Conservation (phyloP, 1,284 basidiomycete species). For the Pyrrhoderma lamaoense region DNA sequence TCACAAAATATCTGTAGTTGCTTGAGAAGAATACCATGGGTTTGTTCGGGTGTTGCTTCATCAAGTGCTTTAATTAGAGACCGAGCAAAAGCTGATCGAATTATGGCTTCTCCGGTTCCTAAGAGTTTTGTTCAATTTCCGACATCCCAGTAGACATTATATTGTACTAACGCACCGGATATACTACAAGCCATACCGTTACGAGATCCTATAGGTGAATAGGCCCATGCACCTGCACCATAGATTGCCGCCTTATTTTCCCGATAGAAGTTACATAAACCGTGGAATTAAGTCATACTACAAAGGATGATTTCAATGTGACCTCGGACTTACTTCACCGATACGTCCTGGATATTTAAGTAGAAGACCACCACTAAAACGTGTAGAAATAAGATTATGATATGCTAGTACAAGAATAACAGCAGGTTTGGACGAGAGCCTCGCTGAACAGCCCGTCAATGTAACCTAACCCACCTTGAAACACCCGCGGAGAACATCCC, state of each 20-base stretch:
- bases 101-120: slow-evolving; percentile 40
- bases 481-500: slow-evolving; percentile 59
- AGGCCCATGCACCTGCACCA: slow-evolving; percentile 58
- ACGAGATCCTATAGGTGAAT: slow-evolving; percentile 16
- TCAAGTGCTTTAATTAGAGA: slow-evolving; percentile 27
- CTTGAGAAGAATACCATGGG: slow-evolving; percentile 26
- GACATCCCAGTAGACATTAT: not conserved
- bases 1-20: slow-evolving; percentile 25
- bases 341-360: slow-evolving; percentile 63
- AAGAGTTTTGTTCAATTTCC: not conserved
- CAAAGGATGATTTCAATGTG: slow-evolving; percentile 39
- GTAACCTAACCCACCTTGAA: slow-evolving; percentile 53
- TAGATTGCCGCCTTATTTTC: slow-evolving; percentile 27
- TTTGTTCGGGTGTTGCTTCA: slow-evolving; percentile 22
- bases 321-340: slow-evolving; percentile 55
- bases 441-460: slow-evolving; percentile 7
- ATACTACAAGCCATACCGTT: slow-evolving; percentile 54
- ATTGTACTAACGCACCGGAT: slow-evolving; percentile 40
- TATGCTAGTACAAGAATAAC: no score
- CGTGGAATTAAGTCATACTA: slow-evolving; percentile 19
- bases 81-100: slow-evolving; percentile 31
- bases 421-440: not conserved
- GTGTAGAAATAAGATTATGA: no score
- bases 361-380: slow-evolving; percentile 58
- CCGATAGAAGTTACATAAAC: slow-evolving; percentile 3